A percentile compares a stretch with the other conserved stretches of the same genome.
These are phyloP conservation scores for Trifolium subterraneum DNA, from an alignment of 306 rosid species.

Conservation along the genomic window DNA sequence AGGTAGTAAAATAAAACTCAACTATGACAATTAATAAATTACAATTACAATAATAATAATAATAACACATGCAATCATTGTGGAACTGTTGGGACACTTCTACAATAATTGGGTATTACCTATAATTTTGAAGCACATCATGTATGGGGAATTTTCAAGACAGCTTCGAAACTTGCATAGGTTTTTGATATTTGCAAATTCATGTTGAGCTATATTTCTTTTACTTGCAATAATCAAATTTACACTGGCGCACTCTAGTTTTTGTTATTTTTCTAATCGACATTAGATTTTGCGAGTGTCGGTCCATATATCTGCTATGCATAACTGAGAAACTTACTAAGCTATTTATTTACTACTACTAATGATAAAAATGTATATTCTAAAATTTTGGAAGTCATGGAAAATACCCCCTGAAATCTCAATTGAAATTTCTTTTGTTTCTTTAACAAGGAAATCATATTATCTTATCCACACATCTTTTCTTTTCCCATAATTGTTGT, in stretches of 20 bases:
- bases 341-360: slow-evolving; percentile 4
- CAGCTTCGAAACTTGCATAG: background rate
- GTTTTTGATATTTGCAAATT: slow-evolving; percentile 1
- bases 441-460: slow-evolving; percentile 4
- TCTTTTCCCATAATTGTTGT: slow-evolving; percentile 37
- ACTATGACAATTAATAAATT: background rate
- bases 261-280: background rate
- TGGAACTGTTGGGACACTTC: background rate
- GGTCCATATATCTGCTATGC: slow-evolving; percentile 15
- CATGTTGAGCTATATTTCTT: slow-evolving; percentile 16
- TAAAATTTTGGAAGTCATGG: slow-evolving; percentile 12
- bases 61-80: slow-evolving; percentile 13
- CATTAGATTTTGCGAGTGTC: background rate
- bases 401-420: slow-evolving; percentile 1
- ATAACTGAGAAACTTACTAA: slow-evolving; percentile 6
- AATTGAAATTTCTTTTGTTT: slow-evolving; percentile 24
- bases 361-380: slow-evolving; percentile 5
- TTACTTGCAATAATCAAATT: slow-evolving; percentile 20
- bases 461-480: slow-evolving; percentile 26
- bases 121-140: background rate
- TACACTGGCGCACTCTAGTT: background rate
- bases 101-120: background rate
- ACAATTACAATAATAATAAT: background rate
- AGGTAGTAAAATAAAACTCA: slow-evolving; percentile 3
- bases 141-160: slow-evolving; percentile 1